A percentile compares a stretch with the other conserved stretches of the same genome.
phyloP scores from a whole-genome alignment of 2,329 filamentous ascomycete species.

The Calonectria honghensis region DNA sequence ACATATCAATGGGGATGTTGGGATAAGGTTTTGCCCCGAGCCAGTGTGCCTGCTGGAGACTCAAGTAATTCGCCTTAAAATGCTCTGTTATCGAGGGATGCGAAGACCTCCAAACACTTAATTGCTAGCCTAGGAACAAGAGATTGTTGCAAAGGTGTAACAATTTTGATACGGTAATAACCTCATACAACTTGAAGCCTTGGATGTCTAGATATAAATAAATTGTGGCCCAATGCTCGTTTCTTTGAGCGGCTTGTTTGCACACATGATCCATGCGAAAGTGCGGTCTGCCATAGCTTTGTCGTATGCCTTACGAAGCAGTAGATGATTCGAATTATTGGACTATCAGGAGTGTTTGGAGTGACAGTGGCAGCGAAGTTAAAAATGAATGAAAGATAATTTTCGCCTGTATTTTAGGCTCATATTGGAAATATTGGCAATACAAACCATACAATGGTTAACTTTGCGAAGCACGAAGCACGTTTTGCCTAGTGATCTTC shows the following conservation, averaged over 20 bases:
- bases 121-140: background rate
- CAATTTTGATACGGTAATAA: background rate
- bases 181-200: background rate
- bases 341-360: background rate
- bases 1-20: too few species aligned
- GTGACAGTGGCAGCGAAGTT: background rate
- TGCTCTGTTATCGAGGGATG: background rate
- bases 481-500: slow-evolving; percentile 9
- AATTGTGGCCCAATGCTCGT: background rate
- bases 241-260: background rate
- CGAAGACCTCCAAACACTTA: background rate
- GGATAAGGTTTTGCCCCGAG: too few species aligned
- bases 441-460: background rate
- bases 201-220: background rate
- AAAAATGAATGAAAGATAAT: background rate
- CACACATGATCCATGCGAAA: background rate
- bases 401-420: background rate
- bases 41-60: too few species aligned
- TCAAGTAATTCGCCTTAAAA: too few species aligned
- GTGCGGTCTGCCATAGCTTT: background rate
- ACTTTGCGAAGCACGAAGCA: slow-evolving; percentile 1
- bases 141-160: background rate
- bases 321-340: background rate
- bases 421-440: background rate
- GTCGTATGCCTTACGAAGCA: background rate